Evolutionary conservation across 768 basidiomycete genomes (phyloP).

Genomic region (Psilocybe tampanensis): DNA sequence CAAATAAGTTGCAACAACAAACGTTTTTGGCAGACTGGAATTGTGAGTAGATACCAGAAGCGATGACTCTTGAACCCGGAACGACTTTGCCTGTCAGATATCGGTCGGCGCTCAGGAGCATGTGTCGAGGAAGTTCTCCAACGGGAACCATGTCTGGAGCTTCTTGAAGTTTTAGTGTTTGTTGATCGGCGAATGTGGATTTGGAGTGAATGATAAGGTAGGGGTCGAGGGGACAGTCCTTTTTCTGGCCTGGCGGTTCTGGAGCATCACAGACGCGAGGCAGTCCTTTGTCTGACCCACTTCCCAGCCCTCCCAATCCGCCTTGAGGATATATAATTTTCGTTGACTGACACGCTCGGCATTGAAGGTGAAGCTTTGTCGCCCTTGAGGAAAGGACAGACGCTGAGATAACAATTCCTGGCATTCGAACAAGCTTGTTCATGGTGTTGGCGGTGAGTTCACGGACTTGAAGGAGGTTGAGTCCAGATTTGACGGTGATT

Average conservation of each 20-base stretch:
- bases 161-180: constrained; percentile 95
- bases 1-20: constrained; percentile 22
- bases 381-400: constrained; percentile 93
- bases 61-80: constrained; percentile 93
- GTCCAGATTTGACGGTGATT: constrained; percentile 84
- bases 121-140: constrained; percentile 95
- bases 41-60: constrained; percentile 96
- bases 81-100: constrained; percentile 92
- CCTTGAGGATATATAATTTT: constrained; percentile 78
- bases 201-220: constrained; percentile 95
- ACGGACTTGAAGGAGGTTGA: constrained; percentile 93
- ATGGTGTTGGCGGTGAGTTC: constrained; percentile 93
- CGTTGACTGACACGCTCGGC: constrained; percentile 83
- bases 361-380: constrained; percentile 89
- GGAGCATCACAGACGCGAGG: constrained; percentile 89
- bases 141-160: constrained; percentile 99
- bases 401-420: constrained; percentile 97
- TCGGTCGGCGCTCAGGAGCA: constrained; percentile 89
- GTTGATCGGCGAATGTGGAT: constrained; percentile 94
- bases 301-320: constrained; percentile 85
- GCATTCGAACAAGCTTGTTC: constrained; percentile 94
- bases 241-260: constrained; percentile 79
- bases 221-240: constrained; percentile 95
- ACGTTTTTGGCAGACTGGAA: constrained; percentile 90
- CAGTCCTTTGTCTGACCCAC: constrained; percentile 81